Evolutionary conservation across 768 basidiomycete genomes (phyloP).

Genomic region (Stropharia rugosoannulata): DNA sequence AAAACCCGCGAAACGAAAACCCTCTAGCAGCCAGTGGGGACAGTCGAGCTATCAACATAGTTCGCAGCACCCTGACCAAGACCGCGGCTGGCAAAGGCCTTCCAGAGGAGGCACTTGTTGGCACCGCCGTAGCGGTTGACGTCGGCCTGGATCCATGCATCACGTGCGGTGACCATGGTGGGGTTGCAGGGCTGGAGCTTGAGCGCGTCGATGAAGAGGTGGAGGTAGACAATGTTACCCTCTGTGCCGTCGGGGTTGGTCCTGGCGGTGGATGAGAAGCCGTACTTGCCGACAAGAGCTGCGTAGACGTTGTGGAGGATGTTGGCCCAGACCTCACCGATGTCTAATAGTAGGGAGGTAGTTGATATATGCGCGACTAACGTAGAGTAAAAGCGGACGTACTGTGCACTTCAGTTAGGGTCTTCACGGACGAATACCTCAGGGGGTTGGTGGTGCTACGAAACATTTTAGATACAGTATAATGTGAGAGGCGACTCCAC

Average conservation of each 20-base stretch:
- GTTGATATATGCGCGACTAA: not conserved
- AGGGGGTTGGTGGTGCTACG: conserved; percentile 41
- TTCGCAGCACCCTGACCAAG: conserved; percentile 20
- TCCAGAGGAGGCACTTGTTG: conserved; percentile 26
- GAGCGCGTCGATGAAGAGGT: conserved; percentile 21
- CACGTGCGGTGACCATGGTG: conserved; percentile 32
- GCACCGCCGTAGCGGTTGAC: conserved; percentile 27
- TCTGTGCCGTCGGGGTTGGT: conserved; percentile 17
- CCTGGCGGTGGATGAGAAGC: conserved; percentile 33
- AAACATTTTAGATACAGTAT: not conserved
- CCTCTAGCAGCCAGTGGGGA: conserved; percentile 21
- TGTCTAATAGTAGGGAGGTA: conserved; percentile 8
- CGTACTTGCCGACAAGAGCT: conserved; percentile 29
- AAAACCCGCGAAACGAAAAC: not conserved
- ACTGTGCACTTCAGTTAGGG: conserved; percentile 47
- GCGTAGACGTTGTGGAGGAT: conserved; percentile 42
- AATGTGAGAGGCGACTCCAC: not conserved
- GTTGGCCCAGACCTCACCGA: conserved; percentile 53
- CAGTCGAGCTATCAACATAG: conserved; percentile 15
- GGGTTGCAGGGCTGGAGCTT: conserved; percentile 24
- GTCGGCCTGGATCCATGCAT: conserved; percentile 52
- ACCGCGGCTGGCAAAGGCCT: conserved; percentile 26
- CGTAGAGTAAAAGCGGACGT: conserved; percentile 13
- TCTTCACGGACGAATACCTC: conserved; percentile 36
- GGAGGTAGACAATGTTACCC: conserved; percentile 22